A percentile compares a stretch with the other conserved stretches of the same genome.
These are phyloP conservation scores for Aspergillus phoenicis DNA, from an alignment of 2,329 filamentous ascomycete species.

Conservation along the genomic window DNA sequence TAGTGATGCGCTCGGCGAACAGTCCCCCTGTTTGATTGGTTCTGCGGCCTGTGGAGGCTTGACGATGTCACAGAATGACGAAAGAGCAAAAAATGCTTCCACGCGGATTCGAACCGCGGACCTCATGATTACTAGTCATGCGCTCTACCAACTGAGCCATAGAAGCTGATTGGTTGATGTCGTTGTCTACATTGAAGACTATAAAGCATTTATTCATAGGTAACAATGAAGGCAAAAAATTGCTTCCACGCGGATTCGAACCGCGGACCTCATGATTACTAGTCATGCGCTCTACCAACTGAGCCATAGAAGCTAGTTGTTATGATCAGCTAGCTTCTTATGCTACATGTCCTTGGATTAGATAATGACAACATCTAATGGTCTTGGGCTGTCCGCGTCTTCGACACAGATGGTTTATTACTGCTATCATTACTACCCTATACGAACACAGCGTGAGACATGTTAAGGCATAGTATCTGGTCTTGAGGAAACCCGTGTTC, in stretches of 20 bases:
- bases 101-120: not conserved
- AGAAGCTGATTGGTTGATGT: not conserved
- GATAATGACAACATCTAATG: no score
- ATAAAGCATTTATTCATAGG: not conserved
- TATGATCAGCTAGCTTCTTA: not conserved
- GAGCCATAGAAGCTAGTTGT: not conserved
- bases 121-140: constrained; percentile 1
- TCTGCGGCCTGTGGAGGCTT: not conserved
- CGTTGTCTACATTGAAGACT: not conserved
- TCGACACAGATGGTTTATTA: no score
- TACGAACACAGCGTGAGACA: no score
- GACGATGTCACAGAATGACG: no score
- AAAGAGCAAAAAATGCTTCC: not conserved
- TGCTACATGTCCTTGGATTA: no score
- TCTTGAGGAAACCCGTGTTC: no score
- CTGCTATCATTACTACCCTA: no score
- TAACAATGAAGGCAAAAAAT: not conserved
- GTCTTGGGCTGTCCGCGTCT: no score
- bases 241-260: not conserved
- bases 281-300: constrained; percentile 1
- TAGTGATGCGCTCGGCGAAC: not conserved
- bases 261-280: constrained; percentile 1
- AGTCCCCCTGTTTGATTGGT: no score
- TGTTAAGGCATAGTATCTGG: no score
- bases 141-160: constrained; percentile 1